Percentiles rank a stretch among this genome's conserved stretches.
These are phyloP conservation scores for Aspergillus hancockii DNA, from an alignment of 495 filamentous ascomycete genomes.

Conservation along the genomic window DNA sequence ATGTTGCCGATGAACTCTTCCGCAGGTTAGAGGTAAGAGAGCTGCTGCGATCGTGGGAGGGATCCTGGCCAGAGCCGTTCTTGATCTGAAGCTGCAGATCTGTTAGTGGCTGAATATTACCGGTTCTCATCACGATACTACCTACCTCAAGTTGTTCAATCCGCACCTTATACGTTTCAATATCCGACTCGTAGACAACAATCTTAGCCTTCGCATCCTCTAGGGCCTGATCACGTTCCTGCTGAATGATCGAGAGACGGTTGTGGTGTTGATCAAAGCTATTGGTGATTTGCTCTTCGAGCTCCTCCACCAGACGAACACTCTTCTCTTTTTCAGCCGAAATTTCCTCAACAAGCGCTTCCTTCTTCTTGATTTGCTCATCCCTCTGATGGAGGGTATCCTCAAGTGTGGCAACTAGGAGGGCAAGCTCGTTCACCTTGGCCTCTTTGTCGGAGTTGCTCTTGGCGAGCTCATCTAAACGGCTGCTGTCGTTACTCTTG, in stretches of 20 bases:
- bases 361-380: slow-evolving; percentile 72
- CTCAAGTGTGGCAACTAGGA: slow-evolving; percentile 57
- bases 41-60: slow-evolving; percentile 66
- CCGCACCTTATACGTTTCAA: slow-evolving; percentile 51
- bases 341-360: slow-evolving; percentile 58
- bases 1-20: slow-evolving; percentile 80
- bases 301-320: slow-evolving; percentile 85
- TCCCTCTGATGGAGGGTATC: slow-evolving; percentile 68
- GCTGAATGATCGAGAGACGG: slow-evolving; percentile 69
- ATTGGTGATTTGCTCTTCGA: slow-evolving; percentile 93
- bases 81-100: slow-evolving; percentile 41
- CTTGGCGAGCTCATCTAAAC: slow-evolving; percentile 38
- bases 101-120: slow-evolving; percentile 19
- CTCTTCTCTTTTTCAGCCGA: slow-evolving; percentile 75
- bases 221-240: slow-evolving; percentile 52
- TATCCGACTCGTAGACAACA: slow-evolving; percentile 48
- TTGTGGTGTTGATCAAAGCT: slow-evolving; percentile 95
- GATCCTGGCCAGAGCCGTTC: slow-evolving; percentile 38
- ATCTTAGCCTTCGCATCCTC: slow-evolving; percentile 50
- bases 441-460: slow-evolving; percentile 39
- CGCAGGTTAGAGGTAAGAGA: slow-evolving; percentile 77
- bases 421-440: slow-evolving; percentile 52
- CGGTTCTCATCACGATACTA: slow-evolving; percentile 3
- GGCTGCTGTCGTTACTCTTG: slow-evolving; percentile 39
- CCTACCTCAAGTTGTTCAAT: slow-evolving; percentile 54